phyloP scores from a whole-genome alignment of 2,329 filamentous ascomycete genomes.

The Ceratocystis huliohia region DNA sequence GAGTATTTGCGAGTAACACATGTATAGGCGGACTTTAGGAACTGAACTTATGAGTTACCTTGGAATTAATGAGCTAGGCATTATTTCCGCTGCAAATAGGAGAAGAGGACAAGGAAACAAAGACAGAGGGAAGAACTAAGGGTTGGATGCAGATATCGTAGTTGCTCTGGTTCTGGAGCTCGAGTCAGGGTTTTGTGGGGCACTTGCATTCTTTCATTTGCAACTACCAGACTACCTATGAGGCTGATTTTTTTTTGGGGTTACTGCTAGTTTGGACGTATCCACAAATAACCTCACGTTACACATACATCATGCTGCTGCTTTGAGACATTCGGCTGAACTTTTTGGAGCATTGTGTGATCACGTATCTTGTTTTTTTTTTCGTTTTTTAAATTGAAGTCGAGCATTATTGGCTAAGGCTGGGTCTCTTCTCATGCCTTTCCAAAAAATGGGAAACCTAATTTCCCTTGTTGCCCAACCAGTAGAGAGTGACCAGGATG shows the following conservation, averaged over 20 bases:
- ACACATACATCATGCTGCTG: not conserved
- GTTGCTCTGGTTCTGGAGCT: not conserved
- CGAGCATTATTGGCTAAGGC: not conserved
- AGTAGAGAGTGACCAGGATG: not conserved
- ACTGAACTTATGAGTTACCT: no score
- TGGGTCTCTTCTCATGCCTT: not conserved
- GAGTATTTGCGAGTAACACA: no score
- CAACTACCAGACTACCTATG: not conserved
- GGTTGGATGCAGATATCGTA: no score
- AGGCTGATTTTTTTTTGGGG: not conserved
- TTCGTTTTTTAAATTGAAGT: no score
- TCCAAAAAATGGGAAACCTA: not conserved
- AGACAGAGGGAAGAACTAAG: no score
- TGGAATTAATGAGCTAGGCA: no score
- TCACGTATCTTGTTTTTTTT: no score
- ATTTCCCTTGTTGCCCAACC: not conserved
- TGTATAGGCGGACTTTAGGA: no score
- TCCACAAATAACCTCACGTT: conserved; percentile 6
- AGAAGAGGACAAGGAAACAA: no score
- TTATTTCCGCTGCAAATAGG: no score
- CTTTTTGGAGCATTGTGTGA: not conserved
- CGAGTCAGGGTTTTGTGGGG: not conserved
- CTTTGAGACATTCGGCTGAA: not conserved
- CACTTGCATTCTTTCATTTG: not conserved
- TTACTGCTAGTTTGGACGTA: not conserved